Base-by-base conservation (phyloP, 2,329 filamentous ascomycete species). In the Aspergillus texensis region DNA sequence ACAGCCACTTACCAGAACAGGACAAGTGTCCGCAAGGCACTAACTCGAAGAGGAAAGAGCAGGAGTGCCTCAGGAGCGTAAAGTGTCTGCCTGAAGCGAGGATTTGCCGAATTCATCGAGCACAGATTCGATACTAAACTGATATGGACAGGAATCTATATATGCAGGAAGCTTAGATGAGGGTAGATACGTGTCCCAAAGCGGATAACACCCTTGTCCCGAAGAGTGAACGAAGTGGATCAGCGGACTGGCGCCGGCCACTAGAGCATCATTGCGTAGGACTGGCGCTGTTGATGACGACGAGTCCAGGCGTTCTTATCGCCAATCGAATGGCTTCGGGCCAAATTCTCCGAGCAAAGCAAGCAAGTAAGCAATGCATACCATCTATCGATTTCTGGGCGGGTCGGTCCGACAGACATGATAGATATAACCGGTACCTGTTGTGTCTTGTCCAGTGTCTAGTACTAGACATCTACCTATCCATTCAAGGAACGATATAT, bases 21-120 rank as follows among this genome's bases (percentile, higher is more conserved):
- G 72, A 65, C 60, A 60, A 53, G 63, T 63, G 62, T 70, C 70
- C 72, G 73, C 70, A 67, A 59, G 62, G 56, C 64, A 24, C 65
- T 66, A 65, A 45, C 66, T 50, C 14, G 43, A 67, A 66, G 34
- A 56, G 68, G 68, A 56, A 64, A 54, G 36, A 60, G 59, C 61
- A 61, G 11, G 56, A 56, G 61, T 58, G 63, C 63, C 65, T 67
- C 57, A 65, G 63, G 61, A 58, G 58, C 58, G 54, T 12, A 61
- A 26, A 34, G 21, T 57, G 53, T 45, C 28, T 61, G 54, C 59
- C 60, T 60, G 58, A 60, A 10, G 30, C 10, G 19, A 57, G 36
- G 48, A 32, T 30, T 59, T 48, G 21, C 52, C 52, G 34, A 55
- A 55, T 36, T n/a, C 32, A 55, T 55, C 52, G 32, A 55, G 36